Conservation (phyloP, 805 yeast genomes). For the Komagataella pseudopastoris region DNA sequence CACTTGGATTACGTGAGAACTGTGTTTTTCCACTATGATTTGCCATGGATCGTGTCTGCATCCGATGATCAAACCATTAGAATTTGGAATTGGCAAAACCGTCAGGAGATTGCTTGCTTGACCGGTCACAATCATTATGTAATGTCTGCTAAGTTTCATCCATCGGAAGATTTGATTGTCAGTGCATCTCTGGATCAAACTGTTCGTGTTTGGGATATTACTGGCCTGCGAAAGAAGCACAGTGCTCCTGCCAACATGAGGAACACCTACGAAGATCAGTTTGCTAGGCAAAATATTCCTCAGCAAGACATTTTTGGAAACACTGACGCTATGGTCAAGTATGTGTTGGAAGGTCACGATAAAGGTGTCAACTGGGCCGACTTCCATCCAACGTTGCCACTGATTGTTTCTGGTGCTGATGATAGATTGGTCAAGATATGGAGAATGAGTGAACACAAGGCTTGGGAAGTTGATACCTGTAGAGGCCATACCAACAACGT, state of each 20-base stretch:
- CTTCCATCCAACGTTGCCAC: conserved; percentile 92
- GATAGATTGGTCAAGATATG: conserved; percentile 91
- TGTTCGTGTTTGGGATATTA: conserved; percentile 98
- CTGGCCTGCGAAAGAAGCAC: conserved; percentile 88
- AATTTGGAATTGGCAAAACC: conserved; percentile 99
- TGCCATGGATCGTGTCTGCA: conserved; percentile 94
- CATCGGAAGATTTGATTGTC: conserved; percentile 85
- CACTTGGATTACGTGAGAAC: conserved; percentile 94
- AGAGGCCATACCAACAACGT: conserved; percentile 96
- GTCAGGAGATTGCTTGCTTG: conserved; percentile 91
- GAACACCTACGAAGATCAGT: conserved; percentile 39
- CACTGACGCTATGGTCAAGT: conserved; percentile 88
- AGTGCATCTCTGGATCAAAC: conserved; percentile 96
- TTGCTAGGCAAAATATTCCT: conserved; percentile 49
- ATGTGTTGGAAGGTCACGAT: conserved; percentile 94
- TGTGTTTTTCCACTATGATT: conserved; percentile 85
- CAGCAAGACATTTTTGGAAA: conserved; percentile 92
- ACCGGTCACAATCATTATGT: conserved; percentile 99
- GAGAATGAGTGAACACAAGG: conserved; percentile 96
- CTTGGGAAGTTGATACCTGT: conserved; percentile 98
- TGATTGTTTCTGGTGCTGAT: conserved; percentile 92
- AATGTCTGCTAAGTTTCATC: conserved; percentile 97
- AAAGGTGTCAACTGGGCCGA: conserved; percentile 98
- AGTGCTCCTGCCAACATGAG: conserved; percentile 45
- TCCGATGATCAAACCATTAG: conserved; percentile 98